Evolutionary conservation across 768 basidiomycete species (phyloP).

Genomic region (Ramaria sp.): DNA sequence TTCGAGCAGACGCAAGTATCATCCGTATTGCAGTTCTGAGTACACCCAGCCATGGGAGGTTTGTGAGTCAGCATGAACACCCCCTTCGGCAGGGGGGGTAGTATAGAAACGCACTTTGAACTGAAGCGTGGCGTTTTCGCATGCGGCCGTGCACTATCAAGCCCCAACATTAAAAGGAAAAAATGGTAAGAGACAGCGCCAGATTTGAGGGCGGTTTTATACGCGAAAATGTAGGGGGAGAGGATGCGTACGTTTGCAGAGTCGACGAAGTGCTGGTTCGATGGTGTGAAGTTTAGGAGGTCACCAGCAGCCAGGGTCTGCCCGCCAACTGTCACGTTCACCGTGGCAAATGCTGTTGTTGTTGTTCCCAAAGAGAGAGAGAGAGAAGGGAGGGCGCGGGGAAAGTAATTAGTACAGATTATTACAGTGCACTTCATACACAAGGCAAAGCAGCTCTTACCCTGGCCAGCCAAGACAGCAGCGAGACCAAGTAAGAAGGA

Average conservation of each 20-base stretch:
- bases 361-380: not conserved
- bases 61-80: not conserved
- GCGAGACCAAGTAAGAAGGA: not conserved
- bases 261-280: not conserved
- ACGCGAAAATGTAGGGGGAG: not conserved
- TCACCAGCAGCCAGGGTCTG: not conserved
- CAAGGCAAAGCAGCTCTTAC: too few species aligned
- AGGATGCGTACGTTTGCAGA: not conserved
- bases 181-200: not conserved
- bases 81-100: not conserved
- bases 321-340: not conserved
- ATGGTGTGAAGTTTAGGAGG: not conserved
- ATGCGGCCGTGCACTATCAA: not conserved
- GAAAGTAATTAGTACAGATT: too few species aligned
- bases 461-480: not conserved
- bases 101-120: not conserved
- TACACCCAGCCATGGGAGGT: too few species aligned
- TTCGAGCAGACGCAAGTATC: conserved; percentile 44
- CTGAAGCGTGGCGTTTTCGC: not conserved
- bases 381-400: not conserved
- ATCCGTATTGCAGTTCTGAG: conserved; percentile 31
- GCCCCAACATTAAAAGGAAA: too few species aligned
- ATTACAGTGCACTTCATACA: too few species aligned
- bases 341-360: not conserved
- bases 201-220: not conserved